phyloP scores from a whole-genome alignment of 1,139 yeast species.

The Meyerozyma athensensis region DNA sequence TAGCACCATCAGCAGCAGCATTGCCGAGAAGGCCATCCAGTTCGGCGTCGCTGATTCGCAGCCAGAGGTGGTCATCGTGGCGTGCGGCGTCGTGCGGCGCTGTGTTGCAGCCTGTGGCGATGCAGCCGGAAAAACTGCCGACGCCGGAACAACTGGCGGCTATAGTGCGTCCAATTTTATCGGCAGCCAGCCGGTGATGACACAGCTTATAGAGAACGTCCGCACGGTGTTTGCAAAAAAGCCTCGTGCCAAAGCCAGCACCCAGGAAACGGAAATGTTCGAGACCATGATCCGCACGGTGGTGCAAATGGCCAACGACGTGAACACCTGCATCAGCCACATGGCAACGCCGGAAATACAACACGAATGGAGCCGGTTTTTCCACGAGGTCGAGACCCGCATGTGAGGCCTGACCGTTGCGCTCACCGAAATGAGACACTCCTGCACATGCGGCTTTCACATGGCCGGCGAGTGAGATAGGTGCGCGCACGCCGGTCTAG shows the following conservation, averaged over 20 bases:
- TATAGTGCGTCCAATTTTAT: slow-evolving; percentile 20
- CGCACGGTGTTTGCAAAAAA: slow-evolving; percentile 24
- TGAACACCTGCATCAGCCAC: neutral
- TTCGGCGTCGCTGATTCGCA: slow-evolving; percentile 36
- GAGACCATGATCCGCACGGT: slow-evolving; percentile 2
- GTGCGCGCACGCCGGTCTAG: slow-evolving; percentile 1
- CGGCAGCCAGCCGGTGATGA: slow-evolving; percentile 21
- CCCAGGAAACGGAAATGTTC: slow-evolving; percentile 34
- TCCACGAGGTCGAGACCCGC: slow-evolving; percentile 3
- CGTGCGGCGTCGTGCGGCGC: slow-evolving; percentile 31
- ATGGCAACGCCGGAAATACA: neutral
- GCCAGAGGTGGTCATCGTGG: slow-evolving; percentile 34
- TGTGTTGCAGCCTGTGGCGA: slow-evolving; percentile 19
- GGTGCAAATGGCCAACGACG: neutral
- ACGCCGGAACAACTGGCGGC: slow-evolving; percentile 14
- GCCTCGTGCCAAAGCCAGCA: slow-evolving; percentile 37
- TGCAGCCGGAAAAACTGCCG: slow-evolving; percentile 15
- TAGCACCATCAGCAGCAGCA: slow-evolving; percentile 18
- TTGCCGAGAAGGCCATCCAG: slow-evolving; percentile 26
- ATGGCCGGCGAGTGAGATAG: neutral
- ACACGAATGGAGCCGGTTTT: slow-evolving; percentile 1
- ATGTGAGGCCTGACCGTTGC: neutral
- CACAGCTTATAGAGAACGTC: slow-evolving; percentile 10
- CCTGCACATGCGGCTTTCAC: neutral
- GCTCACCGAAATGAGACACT: neutral